Conservation (phyloP, 805 yeast species). For the Ascoidea asiatica region DNA sequence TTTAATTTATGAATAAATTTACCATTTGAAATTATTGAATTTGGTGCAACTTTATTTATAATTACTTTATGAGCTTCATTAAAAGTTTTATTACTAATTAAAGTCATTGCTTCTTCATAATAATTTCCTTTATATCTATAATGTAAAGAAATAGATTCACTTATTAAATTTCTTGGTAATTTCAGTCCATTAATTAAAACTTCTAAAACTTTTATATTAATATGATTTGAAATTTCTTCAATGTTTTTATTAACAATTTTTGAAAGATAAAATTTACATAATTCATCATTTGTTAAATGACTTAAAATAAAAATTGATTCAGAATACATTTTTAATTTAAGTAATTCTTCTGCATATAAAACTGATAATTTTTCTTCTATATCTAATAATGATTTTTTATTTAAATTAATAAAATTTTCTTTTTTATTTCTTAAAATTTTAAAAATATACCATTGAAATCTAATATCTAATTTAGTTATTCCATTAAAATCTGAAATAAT, state of each 20-base stretch:
- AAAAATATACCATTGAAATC: constrained; percentile 38
- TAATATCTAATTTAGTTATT: constrained; percentile 18
- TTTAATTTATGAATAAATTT: constrained; percentile 17
- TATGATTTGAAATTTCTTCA: constrained; percentile 8
- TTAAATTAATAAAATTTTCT: constrained; percentile 8
- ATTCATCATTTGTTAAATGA: constrained; percentile 36
- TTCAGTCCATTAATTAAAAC: constrained; percentile 25
- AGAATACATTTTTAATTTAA: not conserved
- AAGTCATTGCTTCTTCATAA: constrained; percentile 45
- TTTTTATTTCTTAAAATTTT: constrained; percentile 22
- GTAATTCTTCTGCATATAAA: constrained; percentile 26
- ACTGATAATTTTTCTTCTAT: constrained; percentile 25
- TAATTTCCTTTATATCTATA: constrained; percentile 36
- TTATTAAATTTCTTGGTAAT: constrained; percentile 34
- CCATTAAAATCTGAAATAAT: constrained; percentile 11
- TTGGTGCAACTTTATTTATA: constrained; percentile 55
- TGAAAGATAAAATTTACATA: constrained; percentile 27
- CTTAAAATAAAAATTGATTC: constrained; percentile 49
- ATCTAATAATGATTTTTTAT: constrained; percentile 10
- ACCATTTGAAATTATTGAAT: constrained; percentile 39
- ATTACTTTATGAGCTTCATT: constrained; percentile 52
- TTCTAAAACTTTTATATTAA: constrained; percentile 15
- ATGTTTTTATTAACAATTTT: constrained; percentile 16
- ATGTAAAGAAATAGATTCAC: constrained; percentile 47
- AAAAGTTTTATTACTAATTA: constrained; percentile 46